Evolutionary conservation across 2,329 filamentous ascomycete species (phyloP).

Genomic region (Didymella pinodella): DNA sequence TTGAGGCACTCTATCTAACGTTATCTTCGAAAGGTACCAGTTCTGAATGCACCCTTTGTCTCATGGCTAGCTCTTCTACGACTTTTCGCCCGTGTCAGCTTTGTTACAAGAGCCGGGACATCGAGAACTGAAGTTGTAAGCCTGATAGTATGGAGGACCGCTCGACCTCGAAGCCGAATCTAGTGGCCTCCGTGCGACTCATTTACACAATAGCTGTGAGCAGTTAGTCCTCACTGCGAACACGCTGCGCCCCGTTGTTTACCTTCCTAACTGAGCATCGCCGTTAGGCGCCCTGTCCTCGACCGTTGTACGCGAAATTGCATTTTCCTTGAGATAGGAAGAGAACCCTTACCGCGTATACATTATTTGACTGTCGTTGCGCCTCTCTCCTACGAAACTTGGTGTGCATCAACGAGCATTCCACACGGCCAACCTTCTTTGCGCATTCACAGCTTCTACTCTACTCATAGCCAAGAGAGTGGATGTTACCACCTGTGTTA

Average conservation of each 20-base stretch:
- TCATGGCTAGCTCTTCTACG: no score
- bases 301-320: neutral
- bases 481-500: neutral
- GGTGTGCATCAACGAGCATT: no score
- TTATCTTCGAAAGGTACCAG: neutral
- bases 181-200: neutral
- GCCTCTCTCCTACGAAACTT: no score
- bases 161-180: neutral
- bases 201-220: neutral
- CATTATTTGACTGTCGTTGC: neutral
- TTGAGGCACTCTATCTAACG: neutral
- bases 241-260: neutral
- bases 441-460: neutral
- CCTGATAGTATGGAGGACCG: neutral
- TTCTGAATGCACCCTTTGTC: no score
- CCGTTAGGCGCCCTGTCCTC: neutral
- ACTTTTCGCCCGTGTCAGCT: no score
- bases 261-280: neutral
- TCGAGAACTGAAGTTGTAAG: no score
- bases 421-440: neutral
- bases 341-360: neutral
- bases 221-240: neutral
- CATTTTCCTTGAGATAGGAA: neutral
- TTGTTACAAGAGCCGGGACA: no score
- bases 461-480: no score